Conservation (phyloP, 2,329 filamentous ascomycete species). For the Ophiostoma sp. region DNA sequence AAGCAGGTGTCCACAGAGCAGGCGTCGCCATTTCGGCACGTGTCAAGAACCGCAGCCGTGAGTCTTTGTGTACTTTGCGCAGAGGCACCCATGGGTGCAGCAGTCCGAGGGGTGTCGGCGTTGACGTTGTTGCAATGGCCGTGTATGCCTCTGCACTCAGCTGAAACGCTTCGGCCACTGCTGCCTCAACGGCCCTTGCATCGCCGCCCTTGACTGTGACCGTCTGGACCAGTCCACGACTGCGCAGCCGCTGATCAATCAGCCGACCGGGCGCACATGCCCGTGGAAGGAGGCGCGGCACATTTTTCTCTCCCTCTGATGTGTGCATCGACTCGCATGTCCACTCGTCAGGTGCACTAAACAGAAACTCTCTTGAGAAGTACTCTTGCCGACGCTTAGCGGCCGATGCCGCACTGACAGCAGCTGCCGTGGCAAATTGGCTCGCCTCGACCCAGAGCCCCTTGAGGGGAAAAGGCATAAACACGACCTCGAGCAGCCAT, state of each 20-base stretch:
- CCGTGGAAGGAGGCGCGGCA: conserved; percentile 62
- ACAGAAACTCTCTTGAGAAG: conserved; percentile 18
- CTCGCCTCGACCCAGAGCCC: conserved; percentile 49
- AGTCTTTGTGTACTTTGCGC: conserved; percentile 69
- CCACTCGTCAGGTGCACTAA: conserved; percentile 43
- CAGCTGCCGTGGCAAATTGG: conserved; percentile 41
- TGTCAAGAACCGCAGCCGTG: conserved; percentile 63
- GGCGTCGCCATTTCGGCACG: conserved; percentile 69
- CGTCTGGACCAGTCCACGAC: conserved; percentile 64
- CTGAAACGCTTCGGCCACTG: conserved; percentile 59
- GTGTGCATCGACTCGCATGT: conserved; percentile 40
- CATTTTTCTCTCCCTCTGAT: conserved; percentile 40
- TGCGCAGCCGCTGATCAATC: conserved; percentile 66
- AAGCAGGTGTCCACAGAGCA: conserved; percentile 64
- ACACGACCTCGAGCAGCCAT: conserved; percentile 71
- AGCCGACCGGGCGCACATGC: conserved; percentile 60
- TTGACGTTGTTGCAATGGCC: background rate
- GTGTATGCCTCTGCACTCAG: conserved; percentile 41
- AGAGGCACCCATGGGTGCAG: conserved; percentile 68
- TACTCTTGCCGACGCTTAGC: conserved; percentile 32
- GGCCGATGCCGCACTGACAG: conserved; percentile 22
- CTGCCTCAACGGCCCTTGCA: conserved; percentile 61
- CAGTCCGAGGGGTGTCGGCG: conserved; percentile 50
- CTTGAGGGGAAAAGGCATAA: conserved; percentile 63
- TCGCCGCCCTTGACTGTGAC: conserved; percentile 58